Evolutionary conservation across 2,329 filamentous ascomycete species (phyloP).

Genomic region (Plectosphaerella plurivora): DNA sequence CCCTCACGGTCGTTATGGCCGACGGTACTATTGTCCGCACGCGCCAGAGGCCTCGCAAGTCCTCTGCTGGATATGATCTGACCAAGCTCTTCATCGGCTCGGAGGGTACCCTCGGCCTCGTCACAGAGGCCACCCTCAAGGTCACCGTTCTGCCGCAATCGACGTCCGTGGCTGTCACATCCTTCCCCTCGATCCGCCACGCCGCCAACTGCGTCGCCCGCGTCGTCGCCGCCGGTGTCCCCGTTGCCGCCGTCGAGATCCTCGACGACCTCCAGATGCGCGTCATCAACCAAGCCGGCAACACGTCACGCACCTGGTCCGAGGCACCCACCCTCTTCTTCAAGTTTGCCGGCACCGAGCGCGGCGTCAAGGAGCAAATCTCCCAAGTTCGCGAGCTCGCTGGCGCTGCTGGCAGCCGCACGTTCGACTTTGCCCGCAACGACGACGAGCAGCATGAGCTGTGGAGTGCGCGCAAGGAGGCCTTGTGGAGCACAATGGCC

Average conservation of each 20-base stretch:
- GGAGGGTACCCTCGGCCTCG: slow-evolving; percentile 85
- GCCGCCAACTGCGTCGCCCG: slow-evolving; percentile 76
- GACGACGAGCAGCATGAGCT: slow-evolving; percentile 69
- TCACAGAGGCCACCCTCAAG: slow-evolving; percentile 88
- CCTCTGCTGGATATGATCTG: slow-evolving; percentile 86
- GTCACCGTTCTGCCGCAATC: slow-evolving; percentile 76
- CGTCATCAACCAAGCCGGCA: slow-evolving; percentile 61
- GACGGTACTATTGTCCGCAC: slow-evolving; percentile 91
- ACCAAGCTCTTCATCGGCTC: slow-evolving; percentile 86
- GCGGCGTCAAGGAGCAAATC: slow-evolving; percentile 75
- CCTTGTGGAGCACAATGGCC: slow-evolving; percentile 75
- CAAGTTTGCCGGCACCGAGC: slow-evolving; percentile 72
- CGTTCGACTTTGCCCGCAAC: slow-evolving; percentile 73
- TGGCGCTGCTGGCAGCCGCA: slow-evolving; percentile 54
- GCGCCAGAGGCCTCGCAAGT: slow-evolving; percentile 81
- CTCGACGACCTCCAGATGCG: slow-evolving; percentile 88
- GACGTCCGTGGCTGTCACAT: slow-evolving; percentile 73
- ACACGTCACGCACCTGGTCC: slow-evolving; percentile 62
- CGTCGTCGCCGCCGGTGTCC: slow-evolving; percentile 76
- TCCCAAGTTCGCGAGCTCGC: slow-evolving; percentile 61
- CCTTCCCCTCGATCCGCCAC: slow-evolving; percentile 54
- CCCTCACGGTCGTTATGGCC: slow-evolving; percentile 80
- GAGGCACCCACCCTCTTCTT: slow-evolving; percentile 77
- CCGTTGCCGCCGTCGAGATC: slow-evolving; percentile 88
- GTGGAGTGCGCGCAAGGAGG: slow-evolving; percentile 81